Evolutionary conservation across 2,329 filamentous ascomycete species (phyloP), one percentile per base, ranked within the genome.

Genomic region (Cordyceps tenuipes): DNA sequence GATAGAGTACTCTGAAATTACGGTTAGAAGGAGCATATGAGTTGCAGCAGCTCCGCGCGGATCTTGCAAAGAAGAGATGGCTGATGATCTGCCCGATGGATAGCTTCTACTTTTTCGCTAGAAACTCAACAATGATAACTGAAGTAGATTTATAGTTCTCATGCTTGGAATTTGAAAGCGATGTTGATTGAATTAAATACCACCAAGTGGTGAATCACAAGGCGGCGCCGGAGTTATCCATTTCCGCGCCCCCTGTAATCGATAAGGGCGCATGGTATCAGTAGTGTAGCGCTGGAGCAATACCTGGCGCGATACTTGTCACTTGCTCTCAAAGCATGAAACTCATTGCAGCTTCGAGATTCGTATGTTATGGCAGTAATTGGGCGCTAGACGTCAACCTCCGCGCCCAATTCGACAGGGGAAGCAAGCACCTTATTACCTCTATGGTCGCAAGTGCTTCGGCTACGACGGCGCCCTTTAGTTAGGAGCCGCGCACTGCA

Each of bases 161-260:
- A 36, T 36, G 34, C 34, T 10, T 36, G 34, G 2, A 36, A 8
- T 36, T 36, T 13, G 34, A 13, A 36, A 10, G 34, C 34, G 9
- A 36, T 36, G 34, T 10, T 36, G 34, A 36, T 36, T 10, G 34
- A 29, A 29, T 29, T 10, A 36, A 13, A 36, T 13, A 36, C 34
- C 9, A n/a, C n/a, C 13, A 3, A 2, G 34, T 12, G 8, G 34
- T 36, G 34, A 36, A 15, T n/a, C 29, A 41, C 23, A 3, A 7
- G 31, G 41, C 29, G 57, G 50, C 26, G 41, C 34, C 50, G 41
- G 43, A 41, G 23, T 48, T 54, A 49, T 54, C 50, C 50, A 54
- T 51, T 43, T 49, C 50, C 57, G 57, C 43, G n/a, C 6, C 26
- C 17, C 17, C 49, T 21, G 21, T 48, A 54, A 60, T 60, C 57